phyloP scores from a whole-genome alignment of 2,329 filamentous ascomycete species.

The Ophiostoma populinum region DNA sequence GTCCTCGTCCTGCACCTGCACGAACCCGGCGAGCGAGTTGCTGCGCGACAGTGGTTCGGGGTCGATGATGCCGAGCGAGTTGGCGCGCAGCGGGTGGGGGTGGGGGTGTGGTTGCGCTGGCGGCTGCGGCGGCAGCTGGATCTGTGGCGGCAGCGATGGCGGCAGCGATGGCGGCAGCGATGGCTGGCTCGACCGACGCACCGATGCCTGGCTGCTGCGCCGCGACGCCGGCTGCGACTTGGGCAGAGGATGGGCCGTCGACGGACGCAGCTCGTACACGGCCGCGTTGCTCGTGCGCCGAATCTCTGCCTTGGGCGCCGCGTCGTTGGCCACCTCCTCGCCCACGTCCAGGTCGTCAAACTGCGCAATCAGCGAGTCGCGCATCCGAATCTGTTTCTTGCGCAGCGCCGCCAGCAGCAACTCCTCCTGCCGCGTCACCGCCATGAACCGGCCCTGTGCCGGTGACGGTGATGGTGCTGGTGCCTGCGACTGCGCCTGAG shows the following conservation, averaged over 20 bases:
- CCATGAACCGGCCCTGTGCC: constrained; percentile 30
- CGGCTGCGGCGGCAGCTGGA: no score
- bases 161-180: background rate
- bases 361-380: constrained; percentile 27
- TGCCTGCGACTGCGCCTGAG: no score
- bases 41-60: no score
- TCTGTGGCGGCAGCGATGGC: background rate
- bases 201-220: background rate
- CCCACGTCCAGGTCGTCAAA: constrained; percentile 20
- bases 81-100: no score
- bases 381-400: constrained; percentile 38
- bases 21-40: no score
- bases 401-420: constrained; percentile 39
- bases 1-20: no score
- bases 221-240: background rate
- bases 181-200: background rate
- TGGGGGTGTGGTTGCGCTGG: no score
- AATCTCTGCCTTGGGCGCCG: background rate
- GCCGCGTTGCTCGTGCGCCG: constrained; percentile 3
- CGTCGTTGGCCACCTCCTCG: background rate
- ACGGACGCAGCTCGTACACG: constrained; percentile 6
- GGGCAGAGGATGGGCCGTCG: background rate
- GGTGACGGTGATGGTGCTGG: constrained; percentile 9
- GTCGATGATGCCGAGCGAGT: no score
- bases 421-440: constrained; percentile 40